Percentiles rank a stretch among this genome's conserved stretches.
These are phyloP conservation scores for Russula ochroleuca DNA, from an alignment of 768 basidiomycete genomes.

Conservation along the genomic window DNA sequence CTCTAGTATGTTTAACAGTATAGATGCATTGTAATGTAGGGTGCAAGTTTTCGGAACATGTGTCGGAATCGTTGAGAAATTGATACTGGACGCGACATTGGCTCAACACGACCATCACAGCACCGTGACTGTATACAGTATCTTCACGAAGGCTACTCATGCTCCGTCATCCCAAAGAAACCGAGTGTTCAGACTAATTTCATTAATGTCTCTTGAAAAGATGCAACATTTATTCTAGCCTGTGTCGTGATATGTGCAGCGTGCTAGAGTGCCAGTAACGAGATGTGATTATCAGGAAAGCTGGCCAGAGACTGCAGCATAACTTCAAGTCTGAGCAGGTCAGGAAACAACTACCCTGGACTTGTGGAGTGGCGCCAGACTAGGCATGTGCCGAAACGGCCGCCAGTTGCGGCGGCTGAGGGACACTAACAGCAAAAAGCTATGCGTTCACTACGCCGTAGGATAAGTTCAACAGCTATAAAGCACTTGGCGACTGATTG, in stretches of 20 bases:
- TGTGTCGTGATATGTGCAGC: no score
- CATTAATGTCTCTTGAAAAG: no score
- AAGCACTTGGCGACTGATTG: neutral
- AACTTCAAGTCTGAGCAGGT: no score
- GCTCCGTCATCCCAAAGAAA: neutral
- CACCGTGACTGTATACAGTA: neutral
- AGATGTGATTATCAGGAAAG: no score
- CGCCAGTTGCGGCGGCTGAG: neutral
- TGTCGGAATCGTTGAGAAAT: neutral
- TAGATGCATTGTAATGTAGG: neutral
- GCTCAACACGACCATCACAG: neutral
- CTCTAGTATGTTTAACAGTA: neutral
- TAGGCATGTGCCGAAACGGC: no score
- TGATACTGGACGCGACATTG: neutral
- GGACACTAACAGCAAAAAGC: neutral
- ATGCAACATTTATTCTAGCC: neutral
- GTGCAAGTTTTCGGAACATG: no score
- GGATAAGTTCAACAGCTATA: neutral
- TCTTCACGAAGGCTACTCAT: neutral
- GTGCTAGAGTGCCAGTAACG: neutral
- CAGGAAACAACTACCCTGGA: no score
- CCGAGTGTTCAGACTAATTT: no score
- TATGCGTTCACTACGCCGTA: neutral
- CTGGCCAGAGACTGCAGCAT: neutral
- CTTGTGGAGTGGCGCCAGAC: no score